Evolutionary conservation across 139 green algal species (phyloP), one percentile per base, ranked within the genome.

Genomic region (Chlamydomonas sp.): DNA sequence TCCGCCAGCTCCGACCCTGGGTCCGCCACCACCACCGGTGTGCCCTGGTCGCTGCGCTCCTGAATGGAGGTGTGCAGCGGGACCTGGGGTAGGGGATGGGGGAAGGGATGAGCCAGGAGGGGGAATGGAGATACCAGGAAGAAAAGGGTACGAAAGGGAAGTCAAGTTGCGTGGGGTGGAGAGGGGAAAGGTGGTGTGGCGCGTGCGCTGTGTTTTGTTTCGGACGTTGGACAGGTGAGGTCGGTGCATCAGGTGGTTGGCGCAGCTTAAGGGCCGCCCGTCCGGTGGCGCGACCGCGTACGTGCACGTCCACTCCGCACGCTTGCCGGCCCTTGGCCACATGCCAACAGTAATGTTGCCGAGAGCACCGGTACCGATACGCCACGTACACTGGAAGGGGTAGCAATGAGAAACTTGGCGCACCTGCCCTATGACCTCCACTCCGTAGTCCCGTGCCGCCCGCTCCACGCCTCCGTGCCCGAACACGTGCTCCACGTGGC

Each of bases 341-440:
- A 71, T 71, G 14, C 66, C 66, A 71, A 71, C 66, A 71, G 66
- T 14, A 49, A 49, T 71, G n/a, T 58, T 67, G 49, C 49, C 58
- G 31, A 18, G 20, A 14, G 14, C 10, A 10, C 10, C 66, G 14
- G 66, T 71, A 14, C 14, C 14, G 66, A 14, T 14, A 18, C 66
- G 10, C 66, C 66, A 18, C 66, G 10, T 71, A 71, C 14, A 71
- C 66, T 10, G 66, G 66, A 18, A 10, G 12, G 66, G 10, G 66
- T 61, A 62, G n/a, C n/a, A 4, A 61, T n/a, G 18, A 59, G 73
- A 3, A 78, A 18, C 73, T 4, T 78, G 77, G 6, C 90, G 4
- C 75, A 98, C 96, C 94, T 98, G 88, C 3, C 93, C 97, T 10
- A 99, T 74, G 58, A 99, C 79, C 20, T 95, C 89, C 31, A 98